Conservation (phyloP, 2,329 filamentous ascomycete species). For the Alternaria longipes region DNA sequence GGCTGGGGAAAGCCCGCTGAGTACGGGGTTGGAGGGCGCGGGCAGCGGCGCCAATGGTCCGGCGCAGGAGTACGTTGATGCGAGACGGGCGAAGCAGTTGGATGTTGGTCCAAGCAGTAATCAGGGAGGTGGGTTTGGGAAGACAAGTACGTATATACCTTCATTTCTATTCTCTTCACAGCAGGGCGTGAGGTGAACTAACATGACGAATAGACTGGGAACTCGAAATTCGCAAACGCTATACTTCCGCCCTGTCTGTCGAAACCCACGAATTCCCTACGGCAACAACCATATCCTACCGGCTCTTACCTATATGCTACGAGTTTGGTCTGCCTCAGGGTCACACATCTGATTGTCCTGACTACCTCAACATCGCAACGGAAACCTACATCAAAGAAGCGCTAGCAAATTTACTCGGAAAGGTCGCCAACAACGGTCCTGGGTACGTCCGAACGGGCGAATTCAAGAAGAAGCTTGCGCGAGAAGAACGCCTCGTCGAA, state of each 20-base stretch:
- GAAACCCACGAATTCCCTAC: constrained; percentile 72
- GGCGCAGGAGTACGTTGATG: constrained; percentile 49
- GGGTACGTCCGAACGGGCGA: constrained; percentile 75
- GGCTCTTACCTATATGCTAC: constrained; percentile 72
- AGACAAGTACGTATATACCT: constrained; percentile 71
- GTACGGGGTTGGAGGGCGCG: constrained; percentile 14
- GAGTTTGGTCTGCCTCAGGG: constrained; percentile 68
- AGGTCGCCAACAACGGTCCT: constrained; percentile 65
- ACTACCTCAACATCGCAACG: constrained; percentile 68
- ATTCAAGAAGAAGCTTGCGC: constrained; percentile 77
- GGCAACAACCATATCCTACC: constrained; percentile 63
- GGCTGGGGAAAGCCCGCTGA: constrained; percentile 45
- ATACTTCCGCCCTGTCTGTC: constrained; percentile 67
- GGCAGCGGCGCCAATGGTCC: constrained; percentile 26
- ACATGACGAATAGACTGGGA: constrained; percentile 61
- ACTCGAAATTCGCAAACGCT: constrained; percentile 71
- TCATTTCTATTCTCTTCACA: neutral
- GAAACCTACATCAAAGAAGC: constrained; percentile 72
- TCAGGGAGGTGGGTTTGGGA: constrained; percentile 77
- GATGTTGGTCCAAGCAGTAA: constrained; percentile 71
- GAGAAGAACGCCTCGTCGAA: constrained; percentile 77
- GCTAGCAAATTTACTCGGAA: constrained; percentile 63
- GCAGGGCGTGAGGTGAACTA: neutral
- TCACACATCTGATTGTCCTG: constrained; percentile 62
- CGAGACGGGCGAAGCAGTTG: constrained; percentile 57